Conservation (phyloP, 108 stramenopile species). For the Seminavis robusta region DNA sequence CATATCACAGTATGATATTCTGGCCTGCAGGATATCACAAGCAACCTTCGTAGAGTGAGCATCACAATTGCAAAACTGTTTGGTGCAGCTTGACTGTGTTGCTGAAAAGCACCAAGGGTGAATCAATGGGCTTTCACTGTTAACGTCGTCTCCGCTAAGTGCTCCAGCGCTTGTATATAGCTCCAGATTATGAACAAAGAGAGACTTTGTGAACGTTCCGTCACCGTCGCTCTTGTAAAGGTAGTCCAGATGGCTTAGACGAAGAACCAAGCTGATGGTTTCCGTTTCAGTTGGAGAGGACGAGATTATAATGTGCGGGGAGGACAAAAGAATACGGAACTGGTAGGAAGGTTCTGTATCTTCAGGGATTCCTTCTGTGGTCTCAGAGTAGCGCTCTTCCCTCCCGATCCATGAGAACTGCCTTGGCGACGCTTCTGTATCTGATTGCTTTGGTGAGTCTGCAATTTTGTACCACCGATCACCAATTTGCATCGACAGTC, state of each 20-base stretch:
- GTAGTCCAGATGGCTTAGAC: constrained; percentile 44
- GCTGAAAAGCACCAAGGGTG: constrained; percentile 34
- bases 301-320: constrained; percentile 44
- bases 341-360: too few relatives aligned
- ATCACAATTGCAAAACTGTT: constrained; percentile 5
- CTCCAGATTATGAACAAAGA: constrained; percentile 44
- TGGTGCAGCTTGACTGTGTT: constrained; percentile 10
- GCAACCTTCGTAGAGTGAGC: constrained; percentile 20
- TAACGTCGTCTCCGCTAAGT: not conserved
- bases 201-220: constrained; percentile 6
- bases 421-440: too few relatives aligned
- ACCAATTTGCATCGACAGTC: constrained; percentile 53
- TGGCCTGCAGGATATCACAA: constrained; percentile 42
- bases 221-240: constrained; percentile 23
- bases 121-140: constrained; percentile 34
- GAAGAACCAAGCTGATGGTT: constrained; percentile 47
- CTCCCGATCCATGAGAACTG: too few relatives aligned
- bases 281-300: constrained; percentile 13
- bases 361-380: too few relatives aligned
- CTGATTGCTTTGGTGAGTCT: too few relatives aligned
- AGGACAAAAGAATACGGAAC: constrained; percentile 44
- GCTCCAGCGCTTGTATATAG: constrained; percentile 25
- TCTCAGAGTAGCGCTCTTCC: too few relatives aligned
- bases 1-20: constrained; percentile 66
- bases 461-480: constrained; percentile 69